A percentile compares a stretch with the other conserved stretches of the same genome.
These are phyloP conservation scores for Moricandia moricandioides DNA, from an alignment of 345 rosid species.

Conservation along the genomic window DNA sequence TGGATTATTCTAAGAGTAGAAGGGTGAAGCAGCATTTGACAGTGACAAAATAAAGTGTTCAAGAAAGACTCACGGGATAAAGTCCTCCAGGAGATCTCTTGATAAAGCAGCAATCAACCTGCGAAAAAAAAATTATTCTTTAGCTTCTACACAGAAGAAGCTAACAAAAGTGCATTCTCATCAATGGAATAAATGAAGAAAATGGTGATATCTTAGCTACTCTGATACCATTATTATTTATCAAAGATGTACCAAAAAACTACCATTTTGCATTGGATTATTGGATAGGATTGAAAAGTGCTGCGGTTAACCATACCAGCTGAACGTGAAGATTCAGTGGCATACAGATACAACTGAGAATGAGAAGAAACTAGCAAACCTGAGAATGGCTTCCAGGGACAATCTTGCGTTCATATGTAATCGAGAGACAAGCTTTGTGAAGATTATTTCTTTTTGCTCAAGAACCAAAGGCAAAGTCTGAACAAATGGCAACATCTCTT, in stretches of 20 bases:
- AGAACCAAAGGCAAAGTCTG: conserved; percentile 64
- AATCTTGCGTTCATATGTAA: conserved; percentile 80
- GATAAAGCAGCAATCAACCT: conserved; percentile 84
- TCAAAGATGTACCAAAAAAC: neutral
- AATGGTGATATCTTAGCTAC: conserved; percentile 5
- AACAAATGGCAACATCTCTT: conserved; percentile 66
- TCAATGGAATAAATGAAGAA: neutral
- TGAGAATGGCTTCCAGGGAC: conserved; percentile 84
- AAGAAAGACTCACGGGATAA: conserved; percentile 60
- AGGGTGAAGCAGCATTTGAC: conserved; percentile 12
- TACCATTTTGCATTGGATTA: conserved; percentile 1
- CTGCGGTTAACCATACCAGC: neutral
- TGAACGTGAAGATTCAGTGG: conserved; percentile 10
- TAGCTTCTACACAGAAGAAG: neutral
- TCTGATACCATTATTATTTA: neutral
- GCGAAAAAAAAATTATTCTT: conserved; percentile 23
- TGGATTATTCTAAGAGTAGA: neutral
- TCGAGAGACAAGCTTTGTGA: conserved; percentile 61
- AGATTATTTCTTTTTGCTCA: conserved; percentile 64
- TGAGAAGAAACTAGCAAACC: conserved; percentile 43
- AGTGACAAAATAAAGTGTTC: conserved; percentile 3
- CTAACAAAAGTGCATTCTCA: neutral
- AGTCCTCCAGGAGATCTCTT: conserved; percentile 79
- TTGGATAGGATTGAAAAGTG: neutral
- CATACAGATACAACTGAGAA: conserved; percentile 18